A percentile compares a stretch with the other conserved stretches of the same genome.
phyloP scores from a whole-genome alignment of 1,284 basidiomycete genomes.

The Cryptococcus sp. region DNA sequence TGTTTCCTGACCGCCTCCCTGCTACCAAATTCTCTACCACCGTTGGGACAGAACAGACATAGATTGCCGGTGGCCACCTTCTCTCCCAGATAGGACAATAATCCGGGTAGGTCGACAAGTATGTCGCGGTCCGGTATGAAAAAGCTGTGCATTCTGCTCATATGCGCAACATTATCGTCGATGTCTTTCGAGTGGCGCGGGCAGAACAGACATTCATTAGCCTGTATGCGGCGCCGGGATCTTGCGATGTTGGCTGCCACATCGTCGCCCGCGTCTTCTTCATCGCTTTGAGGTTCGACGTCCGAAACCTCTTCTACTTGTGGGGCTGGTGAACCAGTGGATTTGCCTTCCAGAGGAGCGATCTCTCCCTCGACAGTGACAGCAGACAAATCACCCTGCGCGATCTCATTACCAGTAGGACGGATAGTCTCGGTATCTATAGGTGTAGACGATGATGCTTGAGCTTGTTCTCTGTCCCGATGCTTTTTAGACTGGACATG shows the following conservation, averaged over 20 bases:
- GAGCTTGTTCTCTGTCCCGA: slow-evolving; percentile 67
- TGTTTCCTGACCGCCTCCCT: slow-evolving; percentile 86
- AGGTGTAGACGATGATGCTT: background rate
- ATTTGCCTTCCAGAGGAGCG: too few relatives aligned
- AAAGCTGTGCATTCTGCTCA: slow-evolving; percentile 86
- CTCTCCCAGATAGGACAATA: slow-evolving; percentile 86
- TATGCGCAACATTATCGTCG: slow-evolving; percentile 76
- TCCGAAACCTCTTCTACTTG: background rate
- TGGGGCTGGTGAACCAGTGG: background rate
- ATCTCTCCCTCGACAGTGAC: background rate
- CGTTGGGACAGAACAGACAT: slow-evolving; percentile 84
- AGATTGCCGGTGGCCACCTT: slow-evolving; percentile 91
- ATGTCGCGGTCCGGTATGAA: slow-evolving; percentile 95
- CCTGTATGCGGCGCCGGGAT: slow-evolving; percentile 63
- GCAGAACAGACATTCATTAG: slow-evolving; percentile 86
- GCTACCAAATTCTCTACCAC: slow-evolving; percentile 73
- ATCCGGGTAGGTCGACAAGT: slow-evolving; percentile 77
- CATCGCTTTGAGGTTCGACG: slow-evolving; percentile 50
- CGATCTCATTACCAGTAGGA: too few relatives aligned
- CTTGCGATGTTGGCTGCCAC: slow-evolving; percentile 71
- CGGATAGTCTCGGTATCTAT: too few relatives aligned
- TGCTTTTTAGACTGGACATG: slow-evolving; percentile 91
- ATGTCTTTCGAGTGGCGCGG: slow-evolving; percentile 59
- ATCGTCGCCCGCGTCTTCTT: slow-evolving; percentile 56
- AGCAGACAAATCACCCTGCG: too few relatives aligned